phyloP scores from a whole-genome alignment of 768 basidiomycete genomes.

The Amanita pseudoporphyria region DNA sequence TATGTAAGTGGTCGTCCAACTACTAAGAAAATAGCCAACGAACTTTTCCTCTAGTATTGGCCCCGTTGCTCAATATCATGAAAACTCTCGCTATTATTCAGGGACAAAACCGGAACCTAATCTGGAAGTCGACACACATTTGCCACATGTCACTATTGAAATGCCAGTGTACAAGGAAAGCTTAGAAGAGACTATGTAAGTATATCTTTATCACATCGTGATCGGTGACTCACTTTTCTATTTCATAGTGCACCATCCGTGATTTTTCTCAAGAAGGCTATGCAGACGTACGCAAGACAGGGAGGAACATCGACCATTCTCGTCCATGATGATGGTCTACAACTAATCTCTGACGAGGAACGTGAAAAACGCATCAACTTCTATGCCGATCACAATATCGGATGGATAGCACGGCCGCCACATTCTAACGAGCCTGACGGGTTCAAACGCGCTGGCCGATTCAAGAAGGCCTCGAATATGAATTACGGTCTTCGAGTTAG shows the following conservation, averaged over 20 bases:
- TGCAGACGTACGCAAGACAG: constrained; percentile 89
- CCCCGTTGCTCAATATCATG: constrained; percentile 77
- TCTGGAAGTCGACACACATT: constrained; percentile 47
- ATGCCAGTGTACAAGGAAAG: constrained; percentile 88
- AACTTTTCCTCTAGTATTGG: constrained; percentile 53
- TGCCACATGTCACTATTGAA: constrained; percentile 74
- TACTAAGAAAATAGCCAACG: constrained; percentile 44
- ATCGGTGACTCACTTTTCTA: constrained; percentile 6
- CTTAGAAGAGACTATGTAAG: constrained; percentile 74
- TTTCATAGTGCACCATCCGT: constrained; percentile 62
- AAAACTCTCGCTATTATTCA: constrained; percentile 80
- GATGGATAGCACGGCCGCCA: constrained; percentile 74
- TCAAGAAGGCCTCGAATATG: constrained; percentile 91
- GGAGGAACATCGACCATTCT: constrained; percentile 76
- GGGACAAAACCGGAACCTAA: constrained; percentile 53
- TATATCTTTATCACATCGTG: constrained; percentile 7
- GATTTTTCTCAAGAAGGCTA: constrained; percentile 71
- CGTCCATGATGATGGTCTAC: constrained; percentile 79
- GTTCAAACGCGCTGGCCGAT: constrained; percentile 75
- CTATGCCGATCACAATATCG: constrained; percentile 71
- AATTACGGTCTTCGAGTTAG: constrained; percentile 56
- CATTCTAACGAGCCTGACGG: constrained; percentile 55
- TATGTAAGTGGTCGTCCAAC: constrained; percentile 35
- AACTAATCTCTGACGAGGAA: constrained; percentile 53
- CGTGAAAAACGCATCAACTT: constrained; percentile 58